These are phyloP conservation scores for Trichosporon sp. DNA, from an alignment of 1,284 basidiomycete species.

Conservation along the genomic window DNA sequence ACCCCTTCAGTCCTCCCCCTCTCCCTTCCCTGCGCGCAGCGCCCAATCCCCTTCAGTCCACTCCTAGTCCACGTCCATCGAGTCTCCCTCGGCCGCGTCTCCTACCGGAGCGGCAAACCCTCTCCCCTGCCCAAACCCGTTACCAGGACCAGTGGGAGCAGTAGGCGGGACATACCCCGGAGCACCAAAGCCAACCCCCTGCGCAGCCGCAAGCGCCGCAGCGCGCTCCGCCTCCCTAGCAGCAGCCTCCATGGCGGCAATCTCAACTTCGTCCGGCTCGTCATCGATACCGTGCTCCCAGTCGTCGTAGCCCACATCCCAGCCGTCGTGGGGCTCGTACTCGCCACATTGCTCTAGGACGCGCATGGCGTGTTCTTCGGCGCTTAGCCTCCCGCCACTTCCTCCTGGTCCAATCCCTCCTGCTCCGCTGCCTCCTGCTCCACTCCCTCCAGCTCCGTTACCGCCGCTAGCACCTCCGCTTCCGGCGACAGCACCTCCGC, in stretches of 20 bases:
- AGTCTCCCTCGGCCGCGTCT: background rate
- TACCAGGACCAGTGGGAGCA: background rate
- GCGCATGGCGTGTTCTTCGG: background rate
- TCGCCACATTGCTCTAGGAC: background rate
- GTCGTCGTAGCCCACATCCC: background rate
- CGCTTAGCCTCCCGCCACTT: no score
- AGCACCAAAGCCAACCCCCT: background rate
- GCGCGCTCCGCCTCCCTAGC: background rate
- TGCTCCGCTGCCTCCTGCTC: no score
- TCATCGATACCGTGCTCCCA: no score
- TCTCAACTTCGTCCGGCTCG: background rate
- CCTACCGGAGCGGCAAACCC: background rate
- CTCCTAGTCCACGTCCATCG: background rate
- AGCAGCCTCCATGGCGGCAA: background rate
- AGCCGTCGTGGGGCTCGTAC: background rate
- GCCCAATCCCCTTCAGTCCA: background rate
- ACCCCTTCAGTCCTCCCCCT: background rate
- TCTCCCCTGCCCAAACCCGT: background rate
- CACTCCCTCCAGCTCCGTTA: no score
- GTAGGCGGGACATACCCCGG: background rate
- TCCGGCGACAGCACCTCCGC: background rate
- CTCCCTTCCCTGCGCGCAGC: no score
- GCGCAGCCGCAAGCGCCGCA: background rate
- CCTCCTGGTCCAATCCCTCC: background rate
- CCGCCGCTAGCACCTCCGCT: no score